Base-by-base conservation (phyloP, 768 basidiomycete species). In the Auriculariales sp. region DNA sequence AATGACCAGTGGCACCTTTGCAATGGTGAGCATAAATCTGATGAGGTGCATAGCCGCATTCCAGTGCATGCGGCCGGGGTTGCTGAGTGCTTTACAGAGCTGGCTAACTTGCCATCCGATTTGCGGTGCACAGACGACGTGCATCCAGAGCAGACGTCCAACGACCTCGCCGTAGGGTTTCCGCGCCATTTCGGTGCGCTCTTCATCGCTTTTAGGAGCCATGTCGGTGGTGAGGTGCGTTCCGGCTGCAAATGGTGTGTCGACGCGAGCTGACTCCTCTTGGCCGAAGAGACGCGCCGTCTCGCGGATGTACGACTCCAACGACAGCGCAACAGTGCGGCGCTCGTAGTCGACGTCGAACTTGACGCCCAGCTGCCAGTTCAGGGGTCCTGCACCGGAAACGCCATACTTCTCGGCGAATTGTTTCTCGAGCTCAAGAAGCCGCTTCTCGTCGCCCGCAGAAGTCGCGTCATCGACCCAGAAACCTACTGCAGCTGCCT, bases 11-110 rank as follows among this genome's bases (percentile, higher is more conserved):
- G 35, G 35, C 7, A 36, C 35, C 7, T 36, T 5, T n/a, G 35
- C 35, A 7, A 66, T 68, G 14, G 59, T 62, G 17, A 57, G 55
- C 44, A 76, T 57, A 54, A 74, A 76, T 2, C 62, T 56, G 34
- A 71, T 60, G 19, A 73, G 52, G n/a, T 61, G 62, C 48, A 68
- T 68, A 6, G 65, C 59, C 3, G 67, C 67, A 0, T 55, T 52
- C 62, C 68, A 71, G 51, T 75, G 71, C 1, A 49, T 48, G 1
- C 33, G 30, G 6, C 54, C 55, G 0, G 68, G 69, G 49, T 67
- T 65, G 1, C 50, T 33, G 9, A 58, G 53, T 56, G 65, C 72
- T 24, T 64, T 50, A 28, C 52, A 52, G 28, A 59, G 54, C 36
- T 53, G 49, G 22, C 52, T 27, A 22, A 56, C 53, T 2, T 52